phyloP scores from a whole-genome alignment of 441 rosid genomes.

The Raphanus hybrid region DNA sequence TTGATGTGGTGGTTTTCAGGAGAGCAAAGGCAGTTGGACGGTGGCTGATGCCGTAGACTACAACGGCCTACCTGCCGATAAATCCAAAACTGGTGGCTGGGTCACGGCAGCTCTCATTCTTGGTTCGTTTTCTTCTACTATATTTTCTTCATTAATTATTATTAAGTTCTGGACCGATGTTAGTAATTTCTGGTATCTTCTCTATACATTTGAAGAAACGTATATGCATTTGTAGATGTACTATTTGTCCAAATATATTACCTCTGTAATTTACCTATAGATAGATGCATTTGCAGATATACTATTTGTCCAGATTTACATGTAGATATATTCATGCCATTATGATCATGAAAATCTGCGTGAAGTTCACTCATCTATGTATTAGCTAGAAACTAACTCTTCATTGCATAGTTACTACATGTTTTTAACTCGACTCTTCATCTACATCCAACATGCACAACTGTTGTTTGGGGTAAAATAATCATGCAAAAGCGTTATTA shows the following conservation, averaged over 20 bases:
- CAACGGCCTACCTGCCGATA: constrained; percentile 57
- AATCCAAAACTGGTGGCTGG: constrained; percentile 66
- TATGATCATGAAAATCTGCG: background rate
- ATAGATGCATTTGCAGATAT: background rate
- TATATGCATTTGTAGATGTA: background rate
- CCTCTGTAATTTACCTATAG: background rate
- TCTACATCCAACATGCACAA: background rate
- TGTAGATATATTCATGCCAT: background rate
- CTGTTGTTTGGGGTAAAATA: background rate
- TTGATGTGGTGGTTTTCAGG: constrained; percentile 42
- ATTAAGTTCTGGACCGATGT: background rate
- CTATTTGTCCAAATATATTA: background rate
- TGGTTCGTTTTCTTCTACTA: constrained; percentile 44
- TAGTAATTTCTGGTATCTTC: background rate
- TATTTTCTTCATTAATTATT: background rate
- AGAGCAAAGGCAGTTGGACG: constrained; percentile 47
- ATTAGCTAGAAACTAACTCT: background rate
- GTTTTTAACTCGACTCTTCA: background rate
- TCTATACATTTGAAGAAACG: background rate
- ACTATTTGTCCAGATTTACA: background rate
- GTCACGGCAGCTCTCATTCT: constrained; percentile 60
- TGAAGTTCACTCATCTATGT: background rate
- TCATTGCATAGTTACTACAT: background rate
- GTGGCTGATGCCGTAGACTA: constrained; percentile 60
- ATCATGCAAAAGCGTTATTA: background rate